Percentiles rank a stretch among this genome's conserved stretches.
These are phyloP conservation scores for Xerophyta viscosa DNA, from an alignment of 106 monocot species.

Conservation along the genomic window DNA sequence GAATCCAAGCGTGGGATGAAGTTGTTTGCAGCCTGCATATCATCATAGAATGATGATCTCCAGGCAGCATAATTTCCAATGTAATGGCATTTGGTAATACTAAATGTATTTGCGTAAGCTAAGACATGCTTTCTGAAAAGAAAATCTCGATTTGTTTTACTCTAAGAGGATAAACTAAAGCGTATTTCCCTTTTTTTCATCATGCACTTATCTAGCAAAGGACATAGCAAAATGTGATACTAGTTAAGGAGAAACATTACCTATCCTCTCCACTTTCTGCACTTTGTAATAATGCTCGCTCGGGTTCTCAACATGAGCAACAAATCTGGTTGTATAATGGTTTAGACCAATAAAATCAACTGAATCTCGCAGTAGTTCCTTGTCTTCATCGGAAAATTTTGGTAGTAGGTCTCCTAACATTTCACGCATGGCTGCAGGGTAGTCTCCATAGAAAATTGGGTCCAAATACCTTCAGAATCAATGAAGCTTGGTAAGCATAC, in stretches of 20 bases:
- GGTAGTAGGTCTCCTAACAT: constrained; percentile 65
- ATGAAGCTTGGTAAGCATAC: background rate
- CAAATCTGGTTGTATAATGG: constrained; percentile 83
- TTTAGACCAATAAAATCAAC: constrained; percentile 91
- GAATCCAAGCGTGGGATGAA: too few species aligned
- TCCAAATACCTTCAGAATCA: constrained; percentile 69
- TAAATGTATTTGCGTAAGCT: too few species aligned
- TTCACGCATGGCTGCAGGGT: constrained; percentile 75
- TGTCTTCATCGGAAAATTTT: constrained; percentile 59
- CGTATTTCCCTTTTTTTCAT: too few species aligned
- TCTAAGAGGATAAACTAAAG: too few species aligned
- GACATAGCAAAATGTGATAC: too few species aligned
- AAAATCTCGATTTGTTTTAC: too few species aligned
- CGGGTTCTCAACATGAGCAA: constrained; percentile 37
- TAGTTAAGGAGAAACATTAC: constrained; percentile 21
- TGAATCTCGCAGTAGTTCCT: constrained; percentile 45
- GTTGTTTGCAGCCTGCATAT: too few species aligned
- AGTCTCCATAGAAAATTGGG: constrained; percentile 88
- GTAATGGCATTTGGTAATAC: too few species aligned
- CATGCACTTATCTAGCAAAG: too few species aligned
- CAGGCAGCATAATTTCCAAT: too few species aligned
- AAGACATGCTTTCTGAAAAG: too few species aligned
- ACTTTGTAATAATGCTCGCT: constrained; percentile 33
- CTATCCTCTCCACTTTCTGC: constrained; percentile 67
- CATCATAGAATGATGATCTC: too few species aligned